These are phyloP conservation scores for Cordyceps tenuipes DNA, from an alignment of 2,329 filamentous ascomycete species.

Conservation along the genomic window DNA sequence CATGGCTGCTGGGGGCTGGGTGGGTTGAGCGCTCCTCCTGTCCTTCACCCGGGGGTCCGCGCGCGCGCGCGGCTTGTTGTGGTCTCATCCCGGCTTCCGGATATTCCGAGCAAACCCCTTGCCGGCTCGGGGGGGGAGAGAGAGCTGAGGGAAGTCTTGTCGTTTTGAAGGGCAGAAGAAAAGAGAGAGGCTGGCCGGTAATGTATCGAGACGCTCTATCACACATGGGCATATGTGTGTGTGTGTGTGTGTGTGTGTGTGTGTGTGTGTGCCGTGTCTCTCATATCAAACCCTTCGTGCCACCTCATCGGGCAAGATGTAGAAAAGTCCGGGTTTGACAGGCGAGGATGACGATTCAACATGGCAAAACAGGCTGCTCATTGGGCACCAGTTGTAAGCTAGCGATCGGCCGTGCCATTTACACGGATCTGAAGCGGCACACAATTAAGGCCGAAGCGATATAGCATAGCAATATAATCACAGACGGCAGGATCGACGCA, in stretches of 20 bases:
- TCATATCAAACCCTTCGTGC: neutral
- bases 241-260: no score
- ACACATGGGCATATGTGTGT: neutral
- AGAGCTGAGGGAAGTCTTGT: no score
- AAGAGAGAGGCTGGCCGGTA: neutral
- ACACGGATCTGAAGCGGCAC: no score
- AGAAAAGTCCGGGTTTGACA: no score
- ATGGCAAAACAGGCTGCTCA: no score
- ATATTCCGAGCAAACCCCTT: neutral
- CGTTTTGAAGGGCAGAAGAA: neutral
- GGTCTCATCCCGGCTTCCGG: neutral
- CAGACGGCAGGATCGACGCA: no score
- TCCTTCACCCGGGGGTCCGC: neutral
- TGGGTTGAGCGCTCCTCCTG: conserved; percentile 2
- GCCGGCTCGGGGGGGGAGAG: neutral
- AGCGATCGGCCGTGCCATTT: no score
- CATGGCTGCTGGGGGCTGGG: neutral
- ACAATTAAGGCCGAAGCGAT: no score
- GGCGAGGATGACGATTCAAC: neutral
- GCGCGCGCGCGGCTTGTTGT: neutral
- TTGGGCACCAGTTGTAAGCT: no score
- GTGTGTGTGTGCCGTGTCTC: neutral
- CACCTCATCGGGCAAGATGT: no score
- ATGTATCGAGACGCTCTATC: no score
- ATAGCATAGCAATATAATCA: no score